A percentile compares a stretch with the other conserved stretches of the same genome.
These are phyloP conservation scores for Torrubiellomyces zombiae DNA, from an alignment of 2,329 filamentous ascomycete genomes.

Conservation along the genomic window DNA sequence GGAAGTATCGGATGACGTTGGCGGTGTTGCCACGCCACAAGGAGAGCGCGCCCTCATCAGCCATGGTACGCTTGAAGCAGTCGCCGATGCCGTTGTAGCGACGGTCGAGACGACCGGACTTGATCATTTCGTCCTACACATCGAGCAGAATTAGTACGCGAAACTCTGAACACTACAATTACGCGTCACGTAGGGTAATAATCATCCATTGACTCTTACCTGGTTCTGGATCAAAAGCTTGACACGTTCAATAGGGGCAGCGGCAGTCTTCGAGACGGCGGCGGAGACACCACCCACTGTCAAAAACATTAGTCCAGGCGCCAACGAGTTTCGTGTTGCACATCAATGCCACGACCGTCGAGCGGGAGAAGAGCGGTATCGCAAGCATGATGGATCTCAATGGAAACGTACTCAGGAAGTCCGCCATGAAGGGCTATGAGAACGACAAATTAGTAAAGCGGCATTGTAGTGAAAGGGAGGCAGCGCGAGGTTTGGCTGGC, in stretches of 20 bases:
- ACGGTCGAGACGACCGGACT: slow-evolving; percentile 92
- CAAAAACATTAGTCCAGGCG: slow-evolving; percentile 9
- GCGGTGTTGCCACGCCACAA: slow-evolving; percentile 99
- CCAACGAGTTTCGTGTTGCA: too few species aligned
- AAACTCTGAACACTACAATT: neutral
- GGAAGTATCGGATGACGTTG: slow-evolving; percentile 99
- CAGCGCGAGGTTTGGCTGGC: too few species aligned
- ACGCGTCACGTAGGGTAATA: neutral
- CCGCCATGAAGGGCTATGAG: slow-evolving; percentile 74
- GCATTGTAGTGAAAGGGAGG: neutral
- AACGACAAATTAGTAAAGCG: slow-evolving; percentile 17
- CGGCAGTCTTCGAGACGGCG: slow-evolving; percentile 99
- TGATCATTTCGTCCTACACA: slow-evolving; percentile 99
- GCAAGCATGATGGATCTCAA: slow-evolving; percentile 6
- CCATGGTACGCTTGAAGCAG: slow-evolving; percentile 86
- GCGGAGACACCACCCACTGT: slow-evolving; percentile 99
- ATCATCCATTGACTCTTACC: slow-evolving; percentile 44
- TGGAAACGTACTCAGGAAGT: slow-evolving; percentile 86
- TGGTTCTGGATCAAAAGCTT: slow-evolving; percentile 99
- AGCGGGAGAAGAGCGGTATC: slow-evolving; percentile 1
- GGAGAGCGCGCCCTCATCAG: slow-evolving; percentile 82
- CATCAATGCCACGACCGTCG: too few species aligned
- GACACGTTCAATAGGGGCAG: slow-evolving; percentile 99
- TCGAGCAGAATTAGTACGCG: slow-evolving; percentile 16
- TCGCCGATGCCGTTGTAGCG: slow-evolving; percentile 89